A percentile compares a stretch with the other conserved stretches of the same genome.
Evolutionary conservation across 2,329 filamentous ascomycete genomes (phyloP).

Genomic region (Sarocladium strictum): DNA sequence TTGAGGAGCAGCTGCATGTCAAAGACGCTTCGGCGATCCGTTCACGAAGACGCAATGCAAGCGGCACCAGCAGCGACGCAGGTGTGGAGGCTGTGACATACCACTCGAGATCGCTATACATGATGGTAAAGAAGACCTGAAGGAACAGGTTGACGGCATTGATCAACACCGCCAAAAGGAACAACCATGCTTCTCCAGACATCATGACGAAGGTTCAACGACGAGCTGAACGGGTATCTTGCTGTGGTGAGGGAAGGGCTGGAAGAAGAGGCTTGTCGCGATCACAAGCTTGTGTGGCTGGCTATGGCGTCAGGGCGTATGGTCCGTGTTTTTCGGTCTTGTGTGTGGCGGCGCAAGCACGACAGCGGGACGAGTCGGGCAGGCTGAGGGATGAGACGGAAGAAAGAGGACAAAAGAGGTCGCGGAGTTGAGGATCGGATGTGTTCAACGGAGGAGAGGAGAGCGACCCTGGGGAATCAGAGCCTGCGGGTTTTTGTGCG

Average conservation of each 20-base stretch:
- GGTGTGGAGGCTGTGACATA: conserved; percentile 40
- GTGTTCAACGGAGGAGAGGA: not conserved
- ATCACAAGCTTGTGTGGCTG: conserved; percentile 18
- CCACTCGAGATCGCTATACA: conserved; percentile 99
- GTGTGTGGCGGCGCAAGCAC: conserved; percentile 2
- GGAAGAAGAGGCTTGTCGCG: not conserved
- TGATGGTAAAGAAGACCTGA: conserved; percentile 99
- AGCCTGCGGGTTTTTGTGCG: conserved; percentile 9
- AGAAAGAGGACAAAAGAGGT: not conserved
- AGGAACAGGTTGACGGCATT: conserved; percentile 99
- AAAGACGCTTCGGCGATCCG: not conserved
- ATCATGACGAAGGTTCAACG: conserved; percentile 41
- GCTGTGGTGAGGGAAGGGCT: conserved; percentile 20
- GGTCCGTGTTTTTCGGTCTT: conserved; percentile 4
- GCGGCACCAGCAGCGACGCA: not conserved
- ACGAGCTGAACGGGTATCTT: not conserved
- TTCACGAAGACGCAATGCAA: not conserved
- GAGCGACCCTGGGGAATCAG: not conserved
- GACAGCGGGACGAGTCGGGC: not conserved
- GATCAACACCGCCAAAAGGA: conserved; percentile 94
- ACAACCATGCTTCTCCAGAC: conserved; percentile 98
- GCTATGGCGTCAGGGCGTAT: conserved; percentile 7
- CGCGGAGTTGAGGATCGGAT: not conserved
- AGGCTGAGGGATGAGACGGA: not conserved
- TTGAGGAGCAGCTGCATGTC: not conserved